A percentile compares a stretch with the other conserved stretches of the same genome.
These are phyloP conservation scores for Hamamelis virginiana DNA, from an alignment of 164 flowering plant genomes.

Conservation along the genomic window DNA sequence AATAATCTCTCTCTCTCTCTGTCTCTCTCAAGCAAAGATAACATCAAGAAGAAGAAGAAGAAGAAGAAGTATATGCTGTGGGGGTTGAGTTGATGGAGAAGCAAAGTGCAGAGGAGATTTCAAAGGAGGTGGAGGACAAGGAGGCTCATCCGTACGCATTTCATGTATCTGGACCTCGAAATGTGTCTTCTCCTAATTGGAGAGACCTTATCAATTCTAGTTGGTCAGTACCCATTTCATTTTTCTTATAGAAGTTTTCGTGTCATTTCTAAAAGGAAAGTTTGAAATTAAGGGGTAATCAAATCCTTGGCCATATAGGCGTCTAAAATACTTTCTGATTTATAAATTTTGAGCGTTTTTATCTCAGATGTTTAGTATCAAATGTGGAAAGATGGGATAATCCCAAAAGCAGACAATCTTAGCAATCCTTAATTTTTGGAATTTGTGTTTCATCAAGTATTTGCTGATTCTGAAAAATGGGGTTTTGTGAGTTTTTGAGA, in stretches of 20 bases:
- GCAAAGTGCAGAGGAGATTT: conserved; percentile 21
- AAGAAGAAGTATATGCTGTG: neutral
- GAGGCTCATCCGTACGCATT: conserved; percentile 73
- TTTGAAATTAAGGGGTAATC: neutral
- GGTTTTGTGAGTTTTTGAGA: too few relatives aligned
- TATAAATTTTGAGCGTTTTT: neutral
- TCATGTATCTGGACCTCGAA: conserved; percentile 88
- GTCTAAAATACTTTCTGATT: neutral
- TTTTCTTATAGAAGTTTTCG: neutral
- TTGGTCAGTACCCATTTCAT: conserved; percentile 45
- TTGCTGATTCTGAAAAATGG: too few relatives aligned
- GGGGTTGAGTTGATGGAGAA: conserved; percentile 35
- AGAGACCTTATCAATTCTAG: conserved; percentile 76
- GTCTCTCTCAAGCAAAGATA: conserved; percentile 5
- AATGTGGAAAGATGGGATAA: too few relatives aligned
- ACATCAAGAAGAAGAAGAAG: conserved; percentile 6
- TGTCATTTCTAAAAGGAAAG: neutral
- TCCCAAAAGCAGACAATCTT: too few relatives aligned
- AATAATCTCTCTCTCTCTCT: conserved; percentile 15
- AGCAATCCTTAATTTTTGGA: too few relatives aligned
- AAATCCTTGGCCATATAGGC: neutral
- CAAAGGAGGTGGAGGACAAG: conserved; percentile 15
- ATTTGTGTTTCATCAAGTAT: too few relatives aligned
- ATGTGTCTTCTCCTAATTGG: conserved; percentile 78
- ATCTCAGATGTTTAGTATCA: neutral